Base-by-base conservation (phyloP, 495 filamentous ascomycete species). In the Penicillium paxilli region DNA sequence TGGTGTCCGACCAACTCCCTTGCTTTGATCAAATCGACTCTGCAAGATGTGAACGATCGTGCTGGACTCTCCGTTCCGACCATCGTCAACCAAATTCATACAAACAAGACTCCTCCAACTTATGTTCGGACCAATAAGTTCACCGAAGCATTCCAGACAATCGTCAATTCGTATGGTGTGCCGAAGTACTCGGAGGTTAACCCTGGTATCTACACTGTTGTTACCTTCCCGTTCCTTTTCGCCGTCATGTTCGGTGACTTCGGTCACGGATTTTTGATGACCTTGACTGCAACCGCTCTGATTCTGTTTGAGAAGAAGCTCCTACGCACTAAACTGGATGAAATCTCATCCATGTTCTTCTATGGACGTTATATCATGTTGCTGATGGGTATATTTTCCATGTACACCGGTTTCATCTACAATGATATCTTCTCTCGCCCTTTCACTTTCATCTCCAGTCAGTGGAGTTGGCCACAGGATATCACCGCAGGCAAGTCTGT, bases 211-310 rank as follows among this genome's bases (percentile, higher is more conserved):
- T 92, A 92, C 19, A 93, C 95, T 20, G 91, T 97, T 53, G 84
- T 98, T 58, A 99, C 95, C 37, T 99, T 99, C 68, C 94, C 94
- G 11, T 98, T 99, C 76, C 75, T 98, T 38, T 99, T 99, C 66
- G 95, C 95, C 23, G 93, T 97, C 80, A 98, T 98, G 94, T 98
- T 98, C 62, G 94, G 94, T 68, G 94, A 98, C 71, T 83, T 96
- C 55, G 94, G 94, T 22, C 94, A 99, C 66, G 94, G 93, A 55
- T 62, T 81, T 56, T 85, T 99, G 61, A 92, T 98, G 88, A 79
- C 89, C 12, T 60, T 84, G 47, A 85, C 89, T 57, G 89, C 95
- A 22, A 53, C 80, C 22, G 88, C 90, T 30, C 95, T 99, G 92
- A 96, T 98, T 58, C 91, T 93, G 76, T 96, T 84, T 75, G 94